Conservation (phyloP, 148 eudicot genomes). For the Rhododendron williamsianum region DNA sequence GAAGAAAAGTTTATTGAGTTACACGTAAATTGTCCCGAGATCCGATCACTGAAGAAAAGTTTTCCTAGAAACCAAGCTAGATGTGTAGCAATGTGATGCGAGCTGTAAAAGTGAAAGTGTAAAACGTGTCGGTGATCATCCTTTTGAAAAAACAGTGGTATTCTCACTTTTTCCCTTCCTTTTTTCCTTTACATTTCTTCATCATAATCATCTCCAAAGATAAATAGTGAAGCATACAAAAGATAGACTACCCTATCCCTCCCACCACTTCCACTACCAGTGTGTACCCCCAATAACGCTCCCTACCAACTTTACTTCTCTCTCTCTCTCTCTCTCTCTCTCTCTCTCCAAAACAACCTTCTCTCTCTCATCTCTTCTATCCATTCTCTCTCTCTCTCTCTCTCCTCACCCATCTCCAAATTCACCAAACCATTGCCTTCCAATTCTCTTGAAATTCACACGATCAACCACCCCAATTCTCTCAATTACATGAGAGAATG, state of each 20-base stretch:
- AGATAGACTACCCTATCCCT: not conserved
- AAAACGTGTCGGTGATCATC: slow-evolving; percentile 20
- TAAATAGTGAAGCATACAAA: not conserved
- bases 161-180: not conserved
- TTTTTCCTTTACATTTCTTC: not conserved
- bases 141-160: not conserved
- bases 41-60: not conserved
- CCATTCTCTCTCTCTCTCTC: not conserved
- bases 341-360: not conserved
- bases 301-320: not conserved
- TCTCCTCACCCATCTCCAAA: not conserved
- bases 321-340: not conserved
- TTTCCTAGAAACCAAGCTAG: not conserved
- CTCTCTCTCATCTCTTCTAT: too few species aligned
- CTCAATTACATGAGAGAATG: slow-evolving; percentile 1
- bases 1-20: too few species aligned
- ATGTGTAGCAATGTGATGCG: not conserved
- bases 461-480: not conserved
- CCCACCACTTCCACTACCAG: not conserved
- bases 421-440: not conserved
- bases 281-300: not conserved
- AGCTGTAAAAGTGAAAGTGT: slow-evolving; percentile 12
- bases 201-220: not conserved
- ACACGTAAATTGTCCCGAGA: not conserved
- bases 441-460: not conserved